Conservation (phyloP, 2,329 filamentous ascomycete genomes). For the Graphilbum ipis-grandicollis region DNA sequence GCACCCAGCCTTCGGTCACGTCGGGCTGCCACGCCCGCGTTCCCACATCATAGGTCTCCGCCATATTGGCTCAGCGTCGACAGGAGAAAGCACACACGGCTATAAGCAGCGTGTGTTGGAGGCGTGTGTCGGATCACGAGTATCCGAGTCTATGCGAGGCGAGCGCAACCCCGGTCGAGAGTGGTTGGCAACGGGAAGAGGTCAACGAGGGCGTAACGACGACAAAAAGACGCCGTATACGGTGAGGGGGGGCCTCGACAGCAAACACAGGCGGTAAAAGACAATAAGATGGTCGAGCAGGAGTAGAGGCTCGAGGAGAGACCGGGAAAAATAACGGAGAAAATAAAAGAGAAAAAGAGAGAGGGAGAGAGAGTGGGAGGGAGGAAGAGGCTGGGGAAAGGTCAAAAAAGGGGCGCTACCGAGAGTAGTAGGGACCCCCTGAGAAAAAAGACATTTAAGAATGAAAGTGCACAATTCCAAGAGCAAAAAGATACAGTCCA, state of each 20-base stretch:
- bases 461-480: background rate
- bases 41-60: slow-evolving; percentile 88
- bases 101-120: slow-evolving; percentile 2
- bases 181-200: no score
- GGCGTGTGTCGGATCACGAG: no score
- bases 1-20: slow-evolving; percentile 87
- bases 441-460: slow-evolving; percentile 8
- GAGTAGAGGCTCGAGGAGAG: no score
- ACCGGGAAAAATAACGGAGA: no score
- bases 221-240: no score
- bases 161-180: no score
- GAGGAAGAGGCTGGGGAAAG: slow-evolving; percentile 10
- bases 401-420: slow-evolving; percentile 8
- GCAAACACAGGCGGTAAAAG: no score
- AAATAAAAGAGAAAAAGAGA: background rate
- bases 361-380: background rate
- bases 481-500: slow-evolving; percentile 7
- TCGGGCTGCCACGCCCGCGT: slow-evolving; percentile 98
- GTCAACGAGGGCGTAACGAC: no score
- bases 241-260: no score
- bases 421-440: slow-evolving; percentile 8
- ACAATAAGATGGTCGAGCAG: no score
- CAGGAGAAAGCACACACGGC: slow-evolving; percentile 9
- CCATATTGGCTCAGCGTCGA: slow-evolving; percentile 39
- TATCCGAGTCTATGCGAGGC: no score